Evolutionary conservation across 352 stramenopile species (phyloP), one percentile per base, ranked within the genome.

Genomic region (Ophiocytium majus): DNA sequence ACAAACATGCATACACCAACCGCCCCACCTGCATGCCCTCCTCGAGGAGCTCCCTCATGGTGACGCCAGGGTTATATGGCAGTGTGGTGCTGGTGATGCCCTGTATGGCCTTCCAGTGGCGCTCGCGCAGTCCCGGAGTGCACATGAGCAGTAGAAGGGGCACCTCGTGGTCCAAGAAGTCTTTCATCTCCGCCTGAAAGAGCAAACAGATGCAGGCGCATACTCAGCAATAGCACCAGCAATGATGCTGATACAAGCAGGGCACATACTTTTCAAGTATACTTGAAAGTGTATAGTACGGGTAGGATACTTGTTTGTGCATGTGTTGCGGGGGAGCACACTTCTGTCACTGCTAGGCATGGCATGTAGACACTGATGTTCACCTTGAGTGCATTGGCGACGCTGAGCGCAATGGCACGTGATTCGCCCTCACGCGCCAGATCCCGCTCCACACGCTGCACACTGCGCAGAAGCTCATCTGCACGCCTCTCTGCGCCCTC

Each of bases 81-180:
- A 98, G 90, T 10, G 94, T 90, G 66, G 97, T 92, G 1, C 92
- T 91, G 0, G 94, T 97, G 64, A 96, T 92, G 9, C 87, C 89
- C 49, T 96, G 92, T 31, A 98, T 97, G 76, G 97, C 92, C 82
- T 96, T 89, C 95, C 95, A 98, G 87, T 98, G 95, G 9, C 95
- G 91, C 0, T 96, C 76, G 14, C 92, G 93, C 82, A 98, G 94
- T 0, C 94, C 95, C 14, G 94, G 94, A n/a, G 93, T 96, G 76
- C 94, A 97, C 23, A 98, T 89, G 17, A 97, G 86, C 28, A 93
- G 89, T 92, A 98, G 97, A 31, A 98, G 90, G 10, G 95, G 94
- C 36, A 97, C 92, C 83, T 96, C 92, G 79, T 94, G 93, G 57
- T 96, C 88, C 10, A 93, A 82, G 79, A 91, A 91, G 34, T 90